Base-by-base conservation (phyloP, 306 rosid genomes). In the Trifolium repens region DNA sequence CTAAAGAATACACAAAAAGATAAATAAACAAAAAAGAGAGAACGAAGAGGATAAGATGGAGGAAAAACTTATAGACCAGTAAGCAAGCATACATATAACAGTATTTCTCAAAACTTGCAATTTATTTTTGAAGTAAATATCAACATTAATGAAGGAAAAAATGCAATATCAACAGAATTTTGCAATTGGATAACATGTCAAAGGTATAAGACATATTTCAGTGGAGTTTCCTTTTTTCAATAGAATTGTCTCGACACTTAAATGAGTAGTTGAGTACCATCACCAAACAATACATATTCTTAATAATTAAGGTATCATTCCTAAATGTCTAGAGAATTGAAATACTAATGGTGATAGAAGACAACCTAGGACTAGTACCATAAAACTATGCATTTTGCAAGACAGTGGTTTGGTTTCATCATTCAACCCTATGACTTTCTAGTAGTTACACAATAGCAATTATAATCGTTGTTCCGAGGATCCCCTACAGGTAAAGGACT, bases 1-100 rank as follows among this genome's bases (percentile, higher is more conserved):
- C 97, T 94, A 81, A 66, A 78, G 71, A 32, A 64, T 42, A 35
- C 70, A 81, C 61, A 6, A 47, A 66, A 58, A 39, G 58, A 71
- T 34, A 66, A 49, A 44, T 69, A 37, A 72, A 62, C 2, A 9
- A 66, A 34, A 42, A 3, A 35, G 22, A 54, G 10, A 65, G 44
- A 44, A 15, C 12, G 3, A 50, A 42, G 37, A 35, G 35, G 3
- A 61, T 19, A 59, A 22, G 37, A 24, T 40, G 58, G 58, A 58
- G 81, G 49, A 71, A 70, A 32, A 71, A 53, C 54, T 65, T 69
- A 73, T 27, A 63, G 30, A 22, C 60, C 0, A 1, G 14, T 24
- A 32, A 1, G 32, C n/a, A 32, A 69, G 12, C 59, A 69, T 46
- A 10, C 26, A 30, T 16, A 43, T 71, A 19, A 67, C 64, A 67